Conservation (phyloP, 169 alveolate species). For the Plasmodium yoelii region DNA sequence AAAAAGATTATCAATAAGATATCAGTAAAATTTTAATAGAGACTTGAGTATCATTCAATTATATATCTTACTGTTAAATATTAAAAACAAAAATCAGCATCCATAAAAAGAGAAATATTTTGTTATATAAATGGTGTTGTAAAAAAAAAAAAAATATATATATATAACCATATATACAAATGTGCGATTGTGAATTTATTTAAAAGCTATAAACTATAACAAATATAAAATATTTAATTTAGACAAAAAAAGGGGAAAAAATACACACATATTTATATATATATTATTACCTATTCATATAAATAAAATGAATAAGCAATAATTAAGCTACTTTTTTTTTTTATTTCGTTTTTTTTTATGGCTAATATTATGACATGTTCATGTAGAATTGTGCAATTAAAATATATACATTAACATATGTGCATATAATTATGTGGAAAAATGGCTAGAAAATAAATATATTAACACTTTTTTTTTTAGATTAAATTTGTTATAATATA, state of each 20-base stretch:
- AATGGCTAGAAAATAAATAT: neutral
- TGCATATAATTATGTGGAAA: neutral
- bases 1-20: neutral
- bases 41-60: neutral
- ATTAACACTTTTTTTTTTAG: no score
- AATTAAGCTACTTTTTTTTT: conserved; percentile 17
- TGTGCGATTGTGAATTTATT: neutral
- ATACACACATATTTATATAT: neutral
- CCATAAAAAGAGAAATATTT: conserved; percentile 8
- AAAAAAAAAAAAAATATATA: conserved; percentile 21
- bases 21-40: neutral
- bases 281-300: neutral
- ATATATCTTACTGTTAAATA: neutral
- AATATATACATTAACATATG: neutral
- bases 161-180: neutral
- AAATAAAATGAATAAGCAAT: conserved; percentile 1
- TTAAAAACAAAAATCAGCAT: neutral
- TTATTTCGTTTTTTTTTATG: conserved; percentile 11
- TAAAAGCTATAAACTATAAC: neutral
- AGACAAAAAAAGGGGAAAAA: neutral
- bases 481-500: no score
- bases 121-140: conserved; percentile 2
- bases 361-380: conserved; percentile 30
- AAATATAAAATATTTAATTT: neutral
- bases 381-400: conserved; percentile 30